phyloP scores from a whole-genome alignment of 2,329 filamentous ascomycete genomes.

The Drechmeria coniospora region DNA sequence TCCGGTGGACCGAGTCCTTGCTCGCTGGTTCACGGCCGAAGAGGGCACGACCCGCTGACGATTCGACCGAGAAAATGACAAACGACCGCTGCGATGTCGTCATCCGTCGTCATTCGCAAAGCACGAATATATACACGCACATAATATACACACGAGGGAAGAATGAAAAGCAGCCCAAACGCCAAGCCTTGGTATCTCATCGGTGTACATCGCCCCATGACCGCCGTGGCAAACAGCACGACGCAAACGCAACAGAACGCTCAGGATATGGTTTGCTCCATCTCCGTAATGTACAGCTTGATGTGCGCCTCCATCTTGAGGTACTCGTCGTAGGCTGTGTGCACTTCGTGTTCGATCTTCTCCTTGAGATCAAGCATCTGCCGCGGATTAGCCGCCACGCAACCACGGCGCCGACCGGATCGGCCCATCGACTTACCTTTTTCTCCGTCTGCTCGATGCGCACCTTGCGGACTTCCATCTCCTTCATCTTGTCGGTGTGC shows the following conservation, averaged over 20 bases:
- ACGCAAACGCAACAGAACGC: too few species aligned
- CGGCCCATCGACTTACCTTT: constrained; percentile 57
- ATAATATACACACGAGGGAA: too few species aligned
- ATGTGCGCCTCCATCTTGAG: constrained; percentile 96
- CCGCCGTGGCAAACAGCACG: too few species aligned
- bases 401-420: too few species aligned
- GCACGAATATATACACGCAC: background rate
- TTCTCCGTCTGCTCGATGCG: constrained; percentile 97
- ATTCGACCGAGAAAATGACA: too few species aligned
- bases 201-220: too few species aligned
- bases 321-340: constrained; percentile 83
- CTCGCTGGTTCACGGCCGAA: constrained; percentile 62
- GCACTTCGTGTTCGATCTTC: constrained; percentile 89
- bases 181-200: constrained; percentile 1
- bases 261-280: constrained; percentile 98
- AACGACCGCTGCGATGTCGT: too few species aligned
- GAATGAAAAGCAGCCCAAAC: background rate
- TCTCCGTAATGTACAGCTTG: constrained; percentile 94
- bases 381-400: constrained; percentile 1
- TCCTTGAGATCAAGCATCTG: constrained; percentile 97
- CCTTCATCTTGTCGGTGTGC: constrained; percentile 69
- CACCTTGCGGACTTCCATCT: constrained; percentile 85
- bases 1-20: constrained; percentile 38
- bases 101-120: background rate
- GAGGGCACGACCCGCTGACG: too few species aligned